Evolutionary conservation across 305 asterid genomes (phyloP), one percentile per base, ranked within the genome.

Genomic region (Fraxinus xanthoxyloides): DNA sequence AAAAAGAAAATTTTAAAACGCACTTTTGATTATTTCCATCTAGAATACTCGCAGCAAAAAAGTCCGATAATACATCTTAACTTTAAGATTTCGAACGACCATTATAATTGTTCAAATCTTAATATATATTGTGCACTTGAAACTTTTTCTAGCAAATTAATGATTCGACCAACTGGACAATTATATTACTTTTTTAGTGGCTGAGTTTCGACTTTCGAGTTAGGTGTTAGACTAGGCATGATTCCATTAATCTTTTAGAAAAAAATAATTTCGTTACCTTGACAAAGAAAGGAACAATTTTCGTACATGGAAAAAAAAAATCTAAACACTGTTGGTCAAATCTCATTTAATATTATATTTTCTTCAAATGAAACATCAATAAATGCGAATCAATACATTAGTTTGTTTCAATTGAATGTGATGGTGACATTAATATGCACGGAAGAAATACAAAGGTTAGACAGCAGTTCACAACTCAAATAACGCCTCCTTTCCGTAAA

Each of bases 381-480:
- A 36, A 26, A 78, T 78, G 87, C 81, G 85, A 82, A 76, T 79
- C 80, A 81, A 82, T 82, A 81, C 78, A 79, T 75, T 48, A 48
- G 80, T 36, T 28, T 69, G 30, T 72, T 79, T 76, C 63, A 81
- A 81, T 40, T 26, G 19, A 38, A 80, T 9, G 81, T 28, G 85
- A 87, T 82, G 76, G 76, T 15, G 87, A 84, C 89, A 84, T 77
- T 82, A 72, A 76, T 81, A 46, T 79, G 70, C 85, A 81, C 87
- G 82, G 81, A 81, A 70, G 83, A 40, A 26, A 4, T 15, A 32
- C 77, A 75, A 79, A 79, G 84, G 82, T 67, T 21, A 26, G 65
- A 43, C 84, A 87, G 94, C 92, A 88, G 90, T 87, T 79, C 80
- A 65, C 93, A 90, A 89, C 93, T 89, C 89, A 78, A 77, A 69